Evolutionary conservation across 371 early-diverging fungal species (phyloP), one percentile per base, ranked within the genome.

Genomic region (Haplosporangium sp.): DNA sequence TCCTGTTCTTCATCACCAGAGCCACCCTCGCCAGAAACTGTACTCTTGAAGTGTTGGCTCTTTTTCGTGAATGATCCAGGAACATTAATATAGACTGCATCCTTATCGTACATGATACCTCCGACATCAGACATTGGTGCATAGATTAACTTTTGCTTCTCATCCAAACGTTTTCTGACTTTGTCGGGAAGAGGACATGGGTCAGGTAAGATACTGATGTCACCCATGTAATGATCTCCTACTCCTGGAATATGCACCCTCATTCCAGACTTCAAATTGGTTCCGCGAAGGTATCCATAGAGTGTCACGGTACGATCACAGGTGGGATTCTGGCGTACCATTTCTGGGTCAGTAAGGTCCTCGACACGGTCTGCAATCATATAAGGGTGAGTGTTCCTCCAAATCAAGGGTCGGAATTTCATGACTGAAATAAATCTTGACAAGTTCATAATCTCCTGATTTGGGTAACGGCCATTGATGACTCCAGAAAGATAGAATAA

Each of bases 111-210:
- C 91, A 97, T 91, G 72, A 99, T 94, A 57, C 99, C 99, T 74
- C 96, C 97, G 7, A 99, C 95, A 74, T 98, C 98, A 0, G 96
- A 94, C 97, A 97, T 97, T 47, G 99, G 99, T n/a, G 98, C 99
- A 75, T 98, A 98, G 40, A 98, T 93, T 52, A 97, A 88, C 85
- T 96, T 97, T 73, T 96, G 92, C 76, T 97, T 95, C 74, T 97
- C 97, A 77, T 92, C 93, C 75, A 98, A 81, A 2, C 92, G 87
- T 83, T 94, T 96, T 55, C 95, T 90, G 69, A 92, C 94, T 85
- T 96, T 96, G 66, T 96, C 96, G 10, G 97, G 97, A 4, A 97
- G 85, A 15, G 98, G 96, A 72, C 98, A 98, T 13, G 99, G 98
- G 77, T 98, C 99, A 0, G 94, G 85, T 19, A 98, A 82, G 45